phyloP scores from a whole-genome alignment of 306 rosid genomes.

The Lablab purpureus region DNA sequence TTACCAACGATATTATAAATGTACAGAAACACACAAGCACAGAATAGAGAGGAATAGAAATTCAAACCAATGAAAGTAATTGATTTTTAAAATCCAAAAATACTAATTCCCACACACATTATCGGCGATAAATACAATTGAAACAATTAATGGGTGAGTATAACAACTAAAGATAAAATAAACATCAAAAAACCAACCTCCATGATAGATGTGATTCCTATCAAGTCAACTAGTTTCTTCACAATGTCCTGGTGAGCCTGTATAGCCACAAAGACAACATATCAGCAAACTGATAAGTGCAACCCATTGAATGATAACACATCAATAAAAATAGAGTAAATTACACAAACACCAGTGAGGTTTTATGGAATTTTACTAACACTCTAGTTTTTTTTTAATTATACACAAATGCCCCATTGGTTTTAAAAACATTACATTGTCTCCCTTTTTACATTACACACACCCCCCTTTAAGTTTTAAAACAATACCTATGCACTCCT shows the following conservation, averaged over 20 bases:
- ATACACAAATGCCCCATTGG: too few relatives aligned
- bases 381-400: too few relatives aligned
- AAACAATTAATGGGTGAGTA: constrained; percentile 27
- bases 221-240: constrained; percentile 90
- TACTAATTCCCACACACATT: background rate
- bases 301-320: constrained; percentile 15
- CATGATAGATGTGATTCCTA: constrained; percentile 98
- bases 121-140: constrained; percentile 20
- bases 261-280: constrained; percentile 35
- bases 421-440: too few relatives aligned
- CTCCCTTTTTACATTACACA: too few relatives aligned
- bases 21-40: constrained; percentile 10
- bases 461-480: too few relatives aligned
- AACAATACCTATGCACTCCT: too few relatives aligned
- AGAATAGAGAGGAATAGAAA: background rate
- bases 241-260: constrained; percentile 89
- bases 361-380: too few relatives aligned
- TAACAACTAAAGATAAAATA: constrained; percentile 41
- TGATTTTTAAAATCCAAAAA: background rate
- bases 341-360: too few relatives aligned
- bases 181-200: constrained; percentile 74
- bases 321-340: background rate
- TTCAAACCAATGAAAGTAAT: constrained; percentile 1
- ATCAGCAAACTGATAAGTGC: constrained; percentile 41
- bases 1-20: constrained; percentile 23